Conservation (phyloP, 176 grass and related monocot genomes). For the Hsuehochloa calcarea region DNA sequence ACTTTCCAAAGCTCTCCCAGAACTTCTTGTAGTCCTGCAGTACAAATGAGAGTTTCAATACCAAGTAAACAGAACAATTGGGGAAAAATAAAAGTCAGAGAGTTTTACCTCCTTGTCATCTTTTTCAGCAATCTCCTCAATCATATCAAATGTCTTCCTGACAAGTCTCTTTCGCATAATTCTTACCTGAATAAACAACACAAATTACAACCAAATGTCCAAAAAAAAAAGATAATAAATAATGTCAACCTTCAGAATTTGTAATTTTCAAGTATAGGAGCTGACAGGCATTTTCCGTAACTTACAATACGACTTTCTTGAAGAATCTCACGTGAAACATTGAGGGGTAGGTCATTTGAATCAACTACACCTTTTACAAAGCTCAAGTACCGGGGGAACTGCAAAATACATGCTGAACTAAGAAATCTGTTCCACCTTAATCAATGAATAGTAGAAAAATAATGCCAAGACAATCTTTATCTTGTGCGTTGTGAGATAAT, state of each 20-base stretch:
- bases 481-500: background rate
- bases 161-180: constrained; percentile 94
- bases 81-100: background rate
- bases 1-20: background rate
- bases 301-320: no score
- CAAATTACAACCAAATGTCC: background rate
- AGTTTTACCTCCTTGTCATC: constrained; percentile 53
- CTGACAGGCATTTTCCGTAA: no score
- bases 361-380: background rate
- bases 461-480: no score
- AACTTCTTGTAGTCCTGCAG: background rate
- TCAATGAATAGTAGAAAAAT: no score
- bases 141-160: constrained; percentile 95
- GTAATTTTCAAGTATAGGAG: no score
- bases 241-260: background rate
- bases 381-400: background rate
- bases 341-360: no score
- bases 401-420: no score
- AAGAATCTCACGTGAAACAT: no score
- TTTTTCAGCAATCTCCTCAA: constrained; percentile 71
- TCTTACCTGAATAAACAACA: constrained; percentile 54
- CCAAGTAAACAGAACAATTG: background rate
- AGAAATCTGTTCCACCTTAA: no score
- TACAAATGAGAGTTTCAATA: background rate
- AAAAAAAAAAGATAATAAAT: background rate